Evolutionary conservation across 2,329 filamentous ascomycete species (phyloP).

Genomic region (Colletotrichum sp.): DNA sequence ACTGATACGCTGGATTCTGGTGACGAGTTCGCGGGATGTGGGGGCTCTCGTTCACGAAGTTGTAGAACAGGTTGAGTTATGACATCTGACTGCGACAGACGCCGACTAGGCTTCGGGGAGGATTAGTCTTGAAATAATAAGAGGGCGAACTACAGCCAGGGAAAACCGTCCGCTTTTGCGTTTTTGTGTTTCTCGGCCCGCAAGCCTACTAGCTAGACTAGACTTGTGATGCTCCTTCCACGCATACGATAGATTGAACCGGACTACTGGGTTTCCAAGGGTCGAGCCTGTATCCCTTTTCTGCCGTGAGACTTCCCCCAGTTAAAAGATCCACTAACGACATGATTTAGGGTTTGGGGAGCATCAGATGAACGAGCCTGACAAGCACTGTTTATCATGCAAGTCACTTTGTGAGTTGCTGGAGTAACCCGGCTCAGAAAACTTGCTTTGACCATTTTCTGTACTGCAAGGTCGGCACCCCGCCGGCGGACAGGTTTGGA

Average conservation of each 20-base stretch:
- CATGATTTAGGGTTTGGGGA: neutral
- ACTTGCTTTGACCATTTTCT: neutral
- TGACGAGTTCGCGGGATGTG: neutral
- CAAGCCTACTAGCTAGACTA: neutral
- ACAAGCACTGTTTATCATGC: neutral
- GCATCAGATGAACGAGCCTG: constrained; percentile 9
- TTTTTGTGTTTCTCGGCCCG: neutral
- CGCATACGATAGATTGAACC: neutral
- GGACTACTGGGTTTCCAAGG: neutral
- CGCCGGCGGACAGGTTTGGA: neutral
- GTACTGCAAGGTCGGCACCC: neutral
- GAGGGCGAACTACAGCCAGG: neutral
- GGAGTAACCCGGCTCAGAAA: neutral
- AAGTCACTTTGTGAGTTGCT: neutral
- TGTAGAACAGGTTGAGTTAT: neutral
- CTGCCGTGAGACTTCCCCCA: neutral
- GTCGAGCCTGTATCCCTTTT: neutral
- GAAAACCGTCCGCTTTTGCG: neutral
- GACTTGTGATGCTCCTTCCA: neutral
- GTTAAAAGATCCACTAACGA: neutral
- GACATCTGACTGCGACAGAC: neutral
- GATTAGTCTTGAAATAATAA: neutral
- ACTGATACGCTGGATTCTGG: neutral
- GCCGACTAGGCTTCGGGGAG: neutral
- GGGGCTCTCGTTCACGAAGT: neutral